Evolutionary conservation across 1,284 basidiomycete species (phyloP).

Genomic region (Pholiota adiposa): DNA sequence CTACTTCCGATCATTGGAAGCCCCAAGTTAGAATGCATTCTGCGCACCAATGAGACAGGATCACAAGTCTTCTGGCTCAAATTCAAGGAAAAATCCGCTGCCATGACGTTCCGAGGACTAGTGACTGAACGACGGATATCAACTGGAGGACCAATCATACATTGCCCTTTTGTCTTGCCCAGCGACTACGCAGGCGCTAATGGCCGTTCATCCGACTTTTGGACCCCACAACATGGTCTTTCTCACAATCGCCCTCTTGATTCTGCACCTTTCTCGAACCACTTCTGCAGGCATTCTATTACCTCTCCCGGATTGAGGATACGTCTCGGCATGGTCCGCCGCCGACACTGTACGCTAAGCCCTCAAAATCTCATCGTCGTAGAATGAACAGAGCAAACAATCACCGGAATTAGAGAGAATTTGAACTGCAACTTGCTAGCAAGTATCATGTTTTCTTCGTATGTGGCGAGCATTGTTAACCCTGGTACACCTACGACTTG

Average conservation of each 20-base stretch:
- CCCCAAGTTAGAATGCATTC: background rate
- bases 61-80: background rate
- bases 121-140: background rate
- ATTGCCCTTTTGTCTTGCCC: background rate
- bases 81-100: background rate
- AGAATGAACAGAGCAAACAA: too few relatives aligned
- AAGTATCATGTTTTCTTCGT: too few relatives aligned
- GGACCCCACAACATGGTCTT: background rate
- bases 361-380: background rate
- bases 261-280: background rate
- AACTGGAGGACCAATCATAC: background rate
- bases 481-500: too few relatives aligned
- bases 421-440: too few relatives aligned
- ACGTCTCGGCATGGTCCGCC: background rate
- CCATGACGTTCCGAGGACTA: background rate
- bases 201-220: background rate
- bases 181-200: background rate
- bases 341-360: background rate
- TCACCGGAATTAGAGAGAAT: too few relatives aligned
- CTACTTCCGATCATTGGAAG: background rate
- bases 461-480: too few relatives aligned
- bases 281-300: background rate
- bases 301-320: background rate
- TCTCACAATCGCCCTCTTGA: background rate
- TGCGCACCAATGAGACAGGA: background rate